Conservation (phyloP, 2,329 filamentous ascomycete genomes). For the Penicillium rolfsii region DNA sequence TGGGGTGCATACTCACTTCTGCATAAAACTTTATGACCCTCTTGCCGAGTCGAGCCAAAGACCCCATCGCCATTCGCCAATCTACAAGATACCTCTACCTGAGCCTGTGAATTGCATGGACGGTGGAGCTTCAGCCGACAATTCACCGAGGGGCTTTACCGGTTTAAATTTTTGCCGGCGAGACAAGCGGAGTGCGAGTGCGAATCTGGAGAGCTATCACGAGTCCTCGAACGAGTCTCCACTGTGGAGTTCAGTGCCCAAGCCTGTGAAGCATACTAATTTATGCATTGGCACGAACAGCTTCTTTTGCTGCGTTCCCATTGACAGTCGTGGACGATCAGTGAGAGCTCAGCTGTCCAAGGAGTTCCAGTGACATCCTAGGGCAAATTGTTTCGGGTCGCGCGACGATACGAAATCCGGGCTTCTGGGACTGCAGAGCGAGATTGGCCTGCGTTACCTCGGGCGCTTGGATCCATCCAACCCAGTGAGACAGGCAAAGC, state of each 20-base stretch:
- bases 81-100: neutral
- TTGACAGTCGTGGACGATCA: neutral
- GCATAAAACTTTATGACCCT: neutral
- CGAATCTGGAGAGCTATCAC: neutral
- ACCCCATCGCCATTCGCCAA: neutral
- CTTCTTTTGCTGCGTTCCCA: neutral
- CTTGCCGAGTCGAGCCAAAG: neutral
- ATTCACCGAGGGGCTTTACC: neutral
- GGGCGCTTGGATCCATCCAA: slow-evolving; percentile 18
- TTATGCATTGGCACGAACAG: neutral
- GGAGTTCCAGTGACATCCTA: neutral
- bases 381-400: too few relatives aligned
- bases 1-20: neutral
- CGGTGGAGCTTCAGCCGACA: neutral
- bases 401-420: neutral
- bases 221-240: neutral
- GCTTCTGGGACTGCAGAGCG: neutral
- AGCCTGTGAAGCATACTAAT: neutral
- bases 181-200: neutral
- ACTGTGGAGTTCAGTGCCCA: neutral
- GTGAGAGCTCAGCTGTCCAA: neutral
- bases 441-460: slow-evolving; percentile 22
- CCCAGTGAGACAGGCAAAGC: slow-evolving; percentile 4
- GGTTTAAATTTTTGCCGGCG: neutral
- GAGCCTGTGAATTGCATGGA: neutral